Conservation (phyloP, 2,329 filamentous ascomycete genomes). For the Massarina eburnea region DNA sequence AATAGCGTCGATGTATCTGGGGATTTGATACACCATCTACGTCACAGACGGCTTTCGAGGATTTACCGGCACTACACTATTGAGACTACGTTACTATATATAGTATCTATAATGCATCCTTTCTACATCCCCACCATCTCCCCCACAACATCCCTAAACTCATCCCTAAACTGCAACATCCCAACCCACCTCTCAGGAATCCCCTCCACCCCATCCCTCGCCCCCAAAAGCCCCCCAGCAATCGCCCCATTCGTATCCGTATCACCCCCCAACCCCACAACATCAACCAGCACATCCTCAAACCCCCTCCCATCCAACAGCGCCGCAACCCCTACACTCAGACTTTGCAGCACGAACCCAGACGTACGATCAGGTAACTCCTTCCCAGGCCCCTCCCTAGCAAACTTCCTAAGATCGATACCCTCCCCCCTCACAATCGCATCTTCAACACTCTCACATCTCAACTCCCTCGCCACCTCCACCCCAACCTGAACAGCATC, state of each 20-base stretch:
- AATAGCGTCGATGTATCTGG: no score
- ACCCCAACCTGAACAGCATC: slow-evolving; percentile 15
- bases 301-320: slow-evolving; percentile 45
- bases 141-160: slow-evolving; percentile 17
- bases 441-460: slow-evolving; percentile 6
- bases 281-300: slow-evolving; percentile 51
- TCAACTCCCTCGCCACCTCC: slow-evolving; percentile 6
- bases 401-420: slow-evolving; percentile 27
- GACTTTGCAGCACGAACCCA: slow-evolving; percentile 50
- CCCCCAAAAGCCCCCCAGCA: slow-evolving; percentile 50
- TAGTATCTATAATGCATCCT: no score
- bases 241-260: slow-evolving; percentile 54
- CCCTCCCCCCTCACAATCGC: slow-evolving; percentile 23
- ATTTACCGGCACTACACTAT: no score
- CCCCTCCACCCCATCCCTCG: slow-evolving; percentile 46
- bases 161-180: slow-evolving; percentile 21
- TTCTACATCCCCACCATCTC: no score
- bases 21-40: no score
- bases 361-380: slow-evolving; percentile 32
- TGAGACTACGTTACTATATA: no score
- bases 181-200: slow-evolving; percentile 47
- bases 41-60: no score
- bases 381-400: slow-evolving; percentile 35
- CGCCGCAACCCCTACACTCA: slow-evolving; percentile 47
- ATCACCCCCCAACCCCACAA: slow-evolving; percentile 50